Base-by-base conservation (phyloP, 257 asterid genomes). In the Plantago ovata region DNA sequence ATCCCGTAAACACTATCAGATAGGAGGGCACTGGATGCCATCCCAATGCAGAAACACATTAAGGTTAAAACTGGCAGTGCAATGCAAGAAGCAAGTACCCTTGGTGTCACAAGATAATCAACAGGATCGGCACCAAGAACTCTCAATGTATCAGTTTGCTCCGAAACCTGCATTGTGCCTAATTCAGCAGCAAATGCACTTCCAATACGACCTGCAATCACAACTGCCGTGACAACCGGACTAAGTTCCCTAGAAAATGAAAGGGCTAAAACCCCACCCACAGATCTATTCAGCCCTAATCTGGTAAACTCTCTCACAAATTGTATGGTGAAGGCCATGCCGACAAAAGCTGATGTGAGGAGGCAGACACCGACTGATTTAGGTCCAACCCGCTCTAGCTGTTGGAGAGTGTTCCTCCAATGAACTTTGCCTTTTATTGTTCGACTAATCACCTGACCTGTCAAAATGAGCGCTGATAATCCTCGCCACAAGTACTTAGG, bases 141-240 rank as follows among this genome's bases (percentile, higher is more conserved):
- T 67, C 96, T 82, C 60, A 93, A 66, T 0, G 97, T 84, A 73
- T 93, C 98, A 0, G 87, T 93, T 75, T 89, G 98, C 70, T 93
- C 98, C 3, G 98, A 93, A 23, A 93, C 98, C 76, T 93, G 97
- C 98, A 93, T 93, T 12, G 98, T 93, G 47, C 95, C 98, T 53
- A 93, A 58, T 67, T 93, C 98, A 4, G 98, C 98, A 46, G 98
- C 97, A 64, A 75, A 93, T 55, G 98, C 95, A 58, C 97, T 86
- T 20, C 98, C 98, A 2, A 93, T 84, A 9, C 97, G 91, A 11
- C 97, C 98, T 0, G 98, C 98, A 16, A 89, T 94, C 33, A 93
- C 94, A 41, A 93, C 69, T 20, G 98, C 72, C 42, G 98, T 93
- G 75, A 93, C 84, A 8, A 93, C 98, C 0, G 97, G 98, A 56